Conservation (phyloP, 352 stramenopile species). For the Phytopythium vexans region DNA sequence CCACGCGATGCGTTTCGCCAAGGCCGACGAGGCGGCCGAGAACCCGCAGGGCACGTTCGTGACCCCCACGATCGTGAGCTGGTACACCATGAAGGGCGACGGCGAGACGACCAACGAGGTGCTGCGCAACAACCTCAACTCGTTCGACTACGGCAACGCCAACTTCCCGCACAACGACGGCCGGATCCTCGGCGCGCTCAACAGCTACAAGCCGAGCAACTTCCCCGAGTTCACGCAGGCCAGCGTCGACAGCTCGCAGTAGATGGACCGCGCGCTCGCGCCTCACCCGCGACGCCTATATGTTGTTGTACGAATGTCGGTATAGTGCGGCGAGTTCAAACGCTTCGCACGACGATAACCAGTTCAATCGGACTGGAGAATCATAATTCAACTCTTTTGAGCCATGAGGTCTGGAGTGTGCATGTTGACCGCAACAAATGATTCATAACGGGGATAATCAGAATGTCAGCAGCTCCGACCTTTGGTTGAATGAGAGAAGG, state of each 20-base stretch:
- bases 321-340: too few relatives aligned
- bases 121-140: constrained; percentile 5
- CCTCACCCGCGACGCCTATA: background rate
- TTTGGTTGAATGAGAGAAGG: too few relatives aligned
- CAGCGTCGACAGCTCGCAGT: constrained; percentile 11
- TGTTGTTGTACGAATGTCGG: background rate
- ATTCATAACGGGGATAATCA: too few relatives aligned
- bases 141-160: constrained; percentile 5
- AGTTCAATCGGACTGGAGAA: too few relatives aligned
- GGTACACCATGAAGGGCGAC: constrained; percentile 20
- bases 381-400: too few relatives aligned
- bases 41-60: constrained; percentile 5
- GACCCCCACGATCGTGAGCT: constrained; percentile 10
- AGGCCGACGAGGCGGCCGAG: constrained; percentile 10
- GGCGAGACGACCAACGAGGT: constrained; percentile 4
- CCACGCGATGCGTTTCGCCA: constrained; percentile 8
- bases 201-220: background rate
- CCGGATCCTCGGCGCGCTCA: constrained; percentile 5
- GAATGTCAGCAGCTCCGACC: too few relatives aligned
- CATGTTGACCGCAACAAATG: too few relatives aligned
- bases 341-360: too few relatives aligned
- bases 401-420: too few relatives aligned
- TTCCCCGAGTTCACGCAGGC: constrained; percentile 8
- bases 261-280: background rate
- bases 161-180: constrained; percentile 7